phyloP scores from a whole-genome alignment of 2,329 filamentous ascomycete species.

The Chrysoporthe puriensis region DNA sequence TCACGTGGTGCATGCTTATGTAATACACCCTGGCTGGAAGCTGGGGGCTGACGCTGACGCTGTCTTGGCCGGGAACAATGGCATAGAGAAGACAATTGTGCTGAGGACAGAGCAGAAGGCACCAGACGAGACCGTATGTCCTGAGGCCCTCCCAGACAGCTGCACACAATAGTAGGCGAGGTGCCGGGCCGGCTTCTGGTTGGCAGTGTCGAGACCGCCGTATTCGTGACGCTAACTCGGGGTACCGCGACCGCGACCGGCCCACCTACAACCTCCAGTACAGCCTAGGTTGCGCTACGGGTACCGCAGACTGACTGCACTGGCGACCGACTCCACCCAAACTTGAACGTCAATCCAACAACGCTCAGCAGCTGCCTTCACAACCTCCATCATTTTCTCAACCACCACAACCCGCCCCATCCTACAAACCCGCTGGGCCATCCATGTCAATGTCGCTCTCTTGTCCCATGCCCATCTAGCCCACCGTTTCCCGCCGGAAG shows the following conservation, averaged over 20 bases:
- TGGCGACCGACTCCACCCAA: constrained; percentile 38
- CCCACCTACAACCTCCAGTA: background rate
- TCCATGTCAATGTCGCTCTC: constrained; percentile 58
- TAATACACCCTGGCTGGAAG: background rate
- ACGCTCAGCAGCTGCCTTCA: constrained; percentile 53
- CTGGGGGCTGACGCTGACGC: background rate
- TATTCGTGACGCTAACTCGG: background rate
- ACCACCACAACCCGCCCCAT: constrained; percentile 42
- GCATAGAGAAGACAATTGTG: background rate
- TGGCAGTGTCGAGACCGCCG: no score
- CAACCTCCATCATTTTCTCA: constrained; percentile 55
- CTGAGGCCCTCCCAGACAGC: background rate
- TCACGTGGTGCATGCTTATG: background rate
- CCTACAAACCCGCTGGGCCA: constrained; percentile 47
- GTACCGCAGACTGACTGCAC: background rate
- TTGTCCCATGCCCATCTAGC: constrained; percentile 55
- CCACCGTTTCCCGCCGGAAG: constrained; percentile 48
- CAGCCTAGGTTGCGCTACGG: background rate
- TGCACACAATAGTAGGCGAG: background rate
- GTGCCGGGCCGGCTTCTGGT: no score
- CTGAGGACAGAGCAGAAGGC: background rate
- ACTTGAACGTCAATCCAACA: constrained; percentile 59
- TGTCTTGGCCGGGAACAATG: background rate
- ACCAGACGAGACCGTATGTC: background rate
- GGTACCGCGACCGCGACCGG: background rate